Evolutionary conservation across 768 basidiomycete species (phyloP).

Genomic region (Tremella fuciformis): DNA sequence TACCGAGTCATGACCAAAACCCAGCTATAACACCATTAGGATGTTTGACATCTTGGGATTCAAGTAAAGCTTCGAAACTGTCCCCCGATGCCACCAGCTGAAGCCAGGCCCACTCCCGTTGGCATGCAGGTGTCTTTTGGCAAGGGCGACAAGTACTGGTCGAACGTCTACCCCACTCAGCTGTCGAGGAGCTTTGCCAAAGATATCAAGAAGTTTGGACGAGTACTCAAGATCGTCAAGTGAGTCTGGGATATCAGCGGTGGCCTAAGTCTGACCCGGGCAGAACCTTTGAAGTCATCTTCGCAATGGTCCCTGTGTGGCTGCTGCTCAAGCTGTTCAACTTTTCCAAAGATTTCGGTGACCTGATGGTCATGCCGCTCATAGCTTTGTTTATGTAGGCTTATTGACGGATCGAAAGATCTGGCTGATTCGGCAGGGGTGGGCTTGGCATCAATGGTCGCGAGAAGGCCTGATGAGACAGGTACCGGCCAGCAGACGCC

Average conservation of each 20-base stretch:
- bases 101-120: slow-evolving; percentile 5
- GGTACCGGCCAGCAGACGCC: slow-evolving; percentile 7
- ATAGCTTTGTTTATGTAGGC: slow-evolving; percentile 3
- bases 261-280: background rate
- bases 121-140: slow-evolving; percentile 10
- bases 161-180: slow-evolving; percentile 8
- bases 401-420: too few relatives aligned
- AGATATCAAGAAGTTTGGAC: slow-evolving; percentile 10
- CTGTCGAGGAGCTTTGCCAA: background rate
- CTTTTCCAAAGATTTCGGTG: slow-evolving; percentile 3
- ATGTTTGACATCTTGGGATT: slow-evolving; percentile 10
- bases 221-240: slow-evolving; percentile 11
- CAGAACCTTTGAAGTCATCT: slow-evolving; percentile 6
- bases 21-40: slow-evolving; percentile 6
- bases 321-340: slow-evolving; percentile 3
- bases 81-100: background rate
- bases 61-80: background rate
- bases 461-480: too few relatives aligned
- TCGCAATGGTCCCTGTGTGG: slow-evolving; percentile 2
- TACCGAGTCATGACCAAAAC: too few relatives aligned
- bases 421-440: too few relatives aligned
- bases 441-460: too few relatives aligned
- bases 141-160: slow-evolving; percentile 9
- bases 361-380: slow-evolving; percentile 2
- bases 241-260: background rate